These are phyloP conservation scores for Candida sp. DNA, from an alignment of 1,139 yeast genomes.

Conservation along the genomic window DNA sequence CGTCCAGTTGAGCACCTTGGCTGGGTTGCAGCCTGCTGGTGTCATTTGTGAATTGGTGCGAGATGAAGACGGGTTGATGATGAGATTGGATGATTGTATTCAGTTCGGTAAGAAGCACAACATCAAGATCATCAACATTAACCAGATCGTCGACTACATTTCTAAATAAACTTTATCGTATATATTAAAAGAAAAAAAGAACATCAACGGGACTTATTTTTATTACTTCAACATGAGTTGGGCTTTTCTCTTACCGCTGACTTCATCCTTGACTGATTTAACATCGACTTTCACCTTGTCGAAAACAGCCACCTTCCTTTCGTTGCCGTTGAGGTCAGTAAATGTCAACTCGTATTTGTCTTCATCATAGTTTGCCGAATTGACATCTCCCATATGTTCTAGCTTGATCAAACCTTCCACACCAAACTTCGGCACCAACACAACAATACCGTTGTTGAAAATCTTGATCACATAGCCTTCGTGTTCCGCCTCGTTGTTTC, in stretches of 20 bases:
- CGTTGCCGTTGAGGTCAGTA: constrained; percentile 43
- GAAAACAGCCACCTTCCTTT: constrained; percentile 69
- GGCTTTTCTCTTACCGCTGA: constrained; percentile 93
- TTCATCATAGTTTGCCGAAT: constrained; percentile 74
- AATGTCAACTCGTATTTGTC: constrained; percentile 74
- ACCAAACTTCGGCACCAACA: constrained; percentile 96
- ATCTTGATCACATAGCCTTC: constrained; percentile 94
- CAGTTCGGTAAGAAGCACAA: constrained; percentile 65
- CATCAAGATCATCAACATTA: constrained; percentile 81
- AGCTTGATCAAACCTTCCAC: constrained; percentile 91
- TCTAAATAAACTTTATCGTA: constrained; percentile 6
- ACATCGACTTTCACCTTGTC: constrained; percentile 87
- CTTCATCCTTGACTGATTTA: constrained; percentile 80
- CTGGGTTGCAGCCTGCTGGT: constrained; percentile 85
- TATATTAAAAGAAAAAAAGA: neutral
- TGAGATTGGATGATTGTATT: constrained; percentile 88
- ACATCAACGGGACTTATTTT: neutral
- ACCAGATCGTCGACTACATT: constrained; percentile 68
- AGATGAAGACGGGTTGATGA: constrained; percentile 95
- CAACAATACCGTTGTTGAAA: constrained; percentile 94
- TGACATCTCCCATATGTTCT: constrained; percentile 72
- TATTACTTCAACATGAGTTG: constrained; percentile 60
- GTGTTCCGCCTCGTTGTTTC: constrained; percentile 71
- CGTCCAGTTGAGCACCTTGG: constrained; percentile 80
- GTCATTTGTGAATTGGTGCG: constrained; percentile 94